Base-by-base conservation (phyloP, 495 filamentous ascomycete species). In the Xylaria longipes region DNA sequence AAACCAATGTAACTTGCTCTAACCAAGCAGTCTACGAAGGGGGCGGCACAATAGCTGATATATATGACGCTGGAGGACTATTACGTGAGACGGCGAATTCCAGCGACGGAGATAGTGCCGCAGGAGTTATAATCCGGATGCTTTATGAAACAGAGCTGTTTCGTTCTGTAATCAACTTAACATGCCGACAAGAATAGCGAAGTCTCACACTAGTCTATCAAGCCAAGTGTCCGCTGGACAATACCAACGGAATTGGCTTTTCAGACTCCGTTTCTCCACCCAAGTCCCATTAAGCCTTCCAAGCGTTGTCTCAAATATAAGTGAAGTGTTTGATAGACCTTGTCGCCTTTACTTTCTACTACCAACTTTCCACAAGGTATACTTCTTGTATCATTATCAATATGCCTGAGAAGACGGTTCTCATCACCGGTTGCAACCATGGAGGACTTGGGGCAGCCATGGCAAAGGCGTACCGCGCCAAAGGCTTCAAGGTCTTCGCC, bases 361-460 rank as follows among this genome's bases (percentile, higher is more conserved):
- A 17, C 4, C 3, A 2, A 11, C 1, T 35, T 20, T 5, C 2
- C 56, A 35, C 20, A n/a, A 0, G 9, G 3, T 22, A 15, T n/a
- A 37, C 0, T 5, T 60, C n/a, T 11, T 37, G 31, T 35, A 37
- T 11, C 1, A 46, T 3, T 27, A 20, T 7, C 8, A 64, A 20
- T 25, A 35, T 33, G 45, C 17, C 43, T 5, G 14, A 73, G 48
- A 65, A 69, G 22, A 65, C 74, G 17, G 68, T 74, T 46, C 74
- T 88, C 0, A 83, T 87, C 46, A 87, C 84, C 17, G 84, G 84
- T 58, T 87, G 83, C 75, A 83, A 77, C 72, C 74, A 80, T 54
- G 85, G 80, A 37, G 82, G 85, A 62, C 76, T 86, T 63, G 81
- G 85, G 15, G 74, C 76, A 11, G 82, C 84, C 8, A 74, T 86